These are phyloP conservation scores for Colletotrichum liaoningense DNA, from an alignment of 2,329 filamentous ascomycete species.

Conservation along the genomic window DNA sequence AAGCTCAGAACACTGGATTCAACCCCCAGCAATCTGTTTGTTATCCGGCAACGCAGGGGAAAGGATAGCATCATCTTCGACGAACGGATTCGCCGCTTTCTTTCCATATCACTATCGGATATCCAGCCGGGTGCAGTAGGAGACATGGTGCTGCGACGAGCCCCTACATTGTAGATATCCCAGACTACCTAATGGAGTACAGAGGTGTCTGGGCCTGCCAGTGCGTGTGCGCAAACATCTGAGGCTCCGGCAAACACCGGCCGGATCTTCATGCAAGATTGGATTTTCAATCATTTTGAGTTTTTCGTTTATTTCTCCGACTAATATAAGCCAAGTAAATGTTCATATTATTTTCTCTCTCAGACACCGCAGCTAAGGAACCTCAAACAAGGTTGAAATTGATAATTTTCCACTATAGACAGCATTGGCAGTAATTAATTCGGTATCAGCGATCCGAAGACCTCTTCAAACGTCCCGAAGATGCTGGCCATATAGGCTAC, in stretches of 20 bases:
- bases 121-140: background rate
- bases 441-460: background rate
- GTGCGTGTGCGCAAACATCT: background rate
- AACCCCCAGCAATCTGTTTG: background rate
- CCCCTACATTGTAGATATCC: background rate
- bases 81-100: background rate
- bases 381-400: background rate
- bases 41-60: background rate
- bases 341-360: background rate
- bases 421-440: background rate
- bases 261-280: constrained; percentile 25
- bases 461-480: background rate
- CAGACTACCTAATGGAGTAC: too few species aligned
- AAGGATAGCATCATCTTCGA: background rate
- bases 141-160: background rate
- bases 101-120: background rate
- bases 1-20: too few species aligned
- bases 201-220: background rate
- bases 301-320: background rate
- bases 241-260: background rate
- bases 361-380: background rate
- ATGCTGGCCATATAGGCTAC: background rate
- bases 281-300: background rate
- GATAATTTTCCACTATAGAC: background rate
- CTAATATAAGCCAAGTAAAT: background rate